phyloP scores from a whole-genome alignment of 805 yeast species.

The Pichia scutulata region DNA sequence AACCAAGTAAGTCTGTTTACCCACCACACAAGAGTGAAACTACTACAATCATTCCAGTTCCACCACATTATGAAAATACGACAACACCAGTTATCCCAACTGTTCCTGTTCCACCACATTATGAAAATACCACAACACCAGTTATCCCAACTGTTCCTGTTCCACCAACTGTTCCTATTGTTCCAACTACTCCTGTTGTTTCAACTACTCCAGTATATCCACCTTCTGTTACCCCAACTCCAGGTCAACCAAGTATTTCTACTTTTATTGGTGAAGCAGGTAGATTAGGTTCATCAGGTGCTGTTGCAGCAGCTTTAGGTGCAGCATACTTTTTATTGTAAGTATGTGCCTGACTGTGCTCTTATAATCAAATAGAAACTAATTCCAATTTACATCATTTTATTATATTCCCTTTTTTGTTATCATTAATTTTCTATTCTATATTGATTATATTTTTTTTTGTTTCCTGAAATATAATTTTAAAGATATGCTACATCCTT shows the following conservation, averaged over 20 bases:
- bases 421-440: neutral
- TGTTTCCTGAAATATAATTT: no score
- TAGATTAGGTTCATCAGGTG: neutral
- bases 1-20: neutral
- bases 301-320: neutral
- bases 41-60: neutral
- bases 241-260: neutral
- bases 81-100: neutral
- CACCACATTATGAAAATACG: slow-evolving; percentile 1
- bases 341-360: neutral
- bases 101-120: neutral
- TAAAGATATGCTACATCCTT: no score
- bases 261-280: slow-evolving; percentile 3
- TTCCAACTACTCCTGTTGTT: neutral
- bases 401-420: neutral
- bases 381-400: no score
- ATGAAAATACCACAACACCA: neutral
- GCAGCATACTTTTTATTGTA: neutral
- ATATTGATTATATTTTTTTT: neutral
- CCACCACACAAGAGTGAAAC: neutral
- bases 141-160: neutral
- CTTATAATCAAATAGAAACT: neutral
- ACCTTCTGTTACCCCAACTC: neutral
- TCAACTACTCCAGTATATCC: neutral
- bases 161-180: neutral